Percentiles rank a stretch among this genome's conserved stretches.
These are phyloP conservation scores for Stemphylium beticola DNA, from an alignment of 2,329 filamentous ascomycete species.

Conservation along the genomic window DNA sequence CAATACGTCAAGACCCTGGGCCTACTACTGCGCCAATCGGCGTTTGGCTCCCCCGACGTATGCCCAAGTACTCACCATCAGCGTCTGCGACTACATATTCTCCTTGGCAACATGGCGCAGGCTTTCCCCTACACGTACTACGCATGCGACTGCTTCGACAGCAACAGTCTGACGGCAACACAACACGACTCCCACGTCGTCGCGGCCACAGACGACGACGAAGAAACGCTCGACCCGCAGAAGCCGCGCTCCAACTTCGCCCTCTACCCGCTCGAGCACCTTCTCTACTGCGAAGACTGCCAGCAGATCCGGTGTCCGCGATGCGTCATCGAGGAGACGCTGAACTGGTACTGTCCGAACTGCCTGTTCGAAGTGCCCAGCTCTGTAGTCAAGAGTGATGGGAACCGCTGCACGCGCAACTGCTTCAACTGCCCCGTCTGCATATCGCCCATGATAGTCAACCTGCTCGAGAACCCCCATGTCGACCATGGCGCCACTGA, in stretches of 20 bases:
- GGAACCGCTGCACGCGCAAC: constrained; percentile 91
- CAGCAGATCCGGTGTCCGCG: constrained; percentile 92
- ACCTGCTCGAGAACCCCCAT: constrained; percentile 65
- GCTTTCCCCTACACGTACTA: constrained; percentile 69
- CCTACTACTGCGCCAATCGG: constrained; percentile 13
- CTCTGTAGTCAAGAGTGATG: constrained; percentile 89
- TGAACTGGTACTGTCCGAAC: constrained; percentile 93
- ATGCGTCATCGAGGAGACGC: constrained; percentile 91
- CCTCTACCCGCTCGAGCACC: constrained; percentile 88
- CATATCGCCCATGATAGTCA: constrained; percentile 77
- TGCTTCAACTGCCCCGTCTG: constrained; percentile 96
- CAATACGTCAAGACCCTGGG: constrained; percentile 16
- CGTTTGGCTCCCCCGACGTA: constrained; percentile 16
- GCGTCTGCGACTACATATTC: background rate
- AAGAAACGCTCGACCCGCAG: constrained; percentile 83
- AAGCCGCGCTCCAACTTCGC: constrained; percentile 87
- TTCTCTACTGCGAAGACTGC: constrained; percentile 97
- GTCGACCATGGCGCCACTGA: constrained; percentile 47
- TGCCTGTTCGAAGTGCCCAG: constrained; percentile 96
- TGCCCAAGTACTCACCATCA: background rate
- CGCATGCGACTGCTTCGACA: constrained; percentile 67
- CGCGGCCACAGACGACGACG: constrained; percentile 67
- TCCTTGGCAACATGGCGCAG: constrained; percentile 54
- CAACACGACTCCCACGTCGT: constrained; percentile 45
- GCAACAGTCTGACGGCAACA: constrained; percentile 41